These are phyloP conservation scores for Aspergillus sp. DNA, from an alignment of 2,329 filamentous ascomycete species.

Conservation along the genomic window DNA sequence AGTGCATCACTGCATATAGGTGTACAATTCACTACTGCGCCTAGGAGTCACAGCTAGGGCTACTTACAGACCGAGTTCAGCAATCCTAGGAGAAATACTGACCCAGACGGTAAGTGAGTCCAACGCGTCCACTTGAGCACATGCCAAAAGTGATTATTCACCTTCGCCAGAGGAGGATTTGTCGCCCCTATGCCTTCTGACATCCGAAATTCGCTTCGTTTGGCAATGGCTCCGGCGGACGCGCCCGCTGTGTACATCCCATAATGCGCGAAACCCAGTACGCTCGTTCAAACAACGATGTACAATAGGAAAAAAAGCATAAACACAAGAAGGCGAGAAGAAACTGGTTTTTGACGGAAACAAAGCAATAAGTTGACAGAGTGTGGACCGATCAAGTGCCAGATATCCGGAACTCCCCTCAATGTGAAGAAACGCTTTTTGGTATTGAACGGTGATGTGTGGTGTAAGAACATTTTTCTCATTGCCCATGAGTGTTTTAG, in stretches of 20 bases:
- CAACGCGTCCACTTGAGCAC: conserved; percentile 13
- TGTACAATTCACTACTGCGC: conserved; percentile 12
- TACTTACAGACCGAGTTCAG: neutral
- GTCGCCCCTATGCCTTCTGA: conserved; percentile 5
- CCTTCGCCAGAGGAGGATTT: conserved; percentile 15
- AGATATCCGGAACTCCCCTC: conserved; percentile 80
- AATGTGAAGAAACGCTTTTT: conserved; percentile 58
- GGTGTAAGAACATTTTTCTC: conserved; percentile 57
- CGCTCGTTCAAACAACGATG: conserved; percentile 11
- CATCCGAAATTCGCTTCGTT: conserved; percentile 15
- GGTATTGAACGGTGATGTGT: conserved; percentile 30
- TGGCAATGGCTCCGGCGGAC: conserved; percentile 15
- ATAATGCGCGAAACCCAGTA: conserved; percentile 11
- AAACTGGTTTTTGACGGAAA: conserved; percentile 40
- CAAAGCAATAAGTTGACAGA: conserved; percentile 32
- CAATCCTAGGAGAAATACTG: neutral
- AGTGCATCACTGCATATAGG: neutral
- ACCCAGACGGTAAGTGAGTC: neutral
- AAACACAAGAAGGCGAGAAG: conserved; percentile 42
- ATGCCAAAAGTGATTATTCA: conserved; percentile 14
- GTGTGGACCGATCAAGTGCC: conserved; percentile 58
- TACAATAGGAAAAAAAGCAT: conserved; percentile 19
- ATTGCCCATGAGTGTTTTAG: conserved; percentile 54
- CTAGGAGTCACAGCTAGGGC: conserved; percentile 1
- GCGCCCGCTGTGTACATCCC: conserved; percentile 11